phyloP scores from a whole-genome alignment of 1,284 basidiomycete species.

The Austroboletus niveus region DNA sequence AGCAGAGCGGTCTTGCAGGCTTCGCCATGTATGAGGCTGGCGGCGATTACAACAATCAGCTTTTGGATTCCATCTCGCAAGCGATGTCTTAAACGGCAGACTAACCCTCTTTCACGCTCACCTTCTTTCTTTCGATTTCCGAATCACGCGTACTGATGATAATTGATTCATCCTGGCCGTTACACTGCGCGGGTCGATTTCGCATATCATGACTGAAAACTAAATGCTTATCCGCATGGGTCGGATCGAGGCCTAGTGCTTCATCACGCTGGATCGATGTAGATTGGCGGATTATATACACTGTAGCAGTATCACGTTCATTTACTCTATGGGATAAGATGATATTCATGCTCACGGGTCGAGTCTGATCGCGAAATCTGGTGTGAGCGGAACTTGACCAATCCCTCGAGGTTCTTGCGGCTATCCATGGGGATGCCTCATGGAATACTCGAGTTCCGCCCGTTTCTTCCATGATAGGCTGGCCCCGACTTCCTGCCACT shows the following conservation, averaged over 20 bases:
- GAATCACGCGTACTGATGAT: slow-evolving; percentile 7
- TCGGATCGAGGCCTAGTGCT: background rate
- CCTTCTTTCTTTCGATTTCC: slow-evolving; percentile 7
- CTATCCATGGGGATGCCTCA: too few species aligned
- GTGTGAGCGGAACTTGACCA: too few species aligned
- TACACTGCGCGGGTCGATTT: background rate
- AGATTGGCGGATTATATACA: background rate
- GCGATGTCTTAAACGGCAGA: slow-evolving; percentile 22
- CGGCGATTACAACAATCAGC: slow-evolving; percentile 55
- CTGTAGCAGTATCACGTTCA: slow-evolving; percentile 11
- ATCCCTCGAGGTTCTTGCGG: too few species aligned
- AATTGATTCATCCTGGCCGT: slow-evolving; percentile 26
- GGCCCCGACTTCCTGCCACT: too few species aligned
- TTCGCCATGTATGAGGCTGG: slow-evolving; percentile 66
- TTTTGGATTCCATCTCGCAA: slow-evolving; percentile 52
- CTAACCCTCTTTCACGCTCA: slow-evolving; percentile 5
- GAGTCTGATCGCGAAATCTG: too few species aligned
- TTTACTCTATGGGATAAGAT: slow-evolving; percentile 2
- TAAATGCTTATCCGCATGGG: background rate
- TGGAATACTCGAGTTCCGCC: background rate
- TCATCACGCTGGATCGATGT: background rate
- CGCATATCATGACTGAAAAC: background rate
- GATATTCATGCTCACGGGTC: background rate
- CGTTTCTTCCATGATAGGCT: background rate
- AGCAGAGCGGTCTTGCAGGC: slow-evolving; percentile 48